Percentiles rank a stretch among this genome's conserved stretches.
Evolutionary conservation across 352 stramenopile genomes (phyloP).

Genomic region (Phytopythium aichiense): DNA sequence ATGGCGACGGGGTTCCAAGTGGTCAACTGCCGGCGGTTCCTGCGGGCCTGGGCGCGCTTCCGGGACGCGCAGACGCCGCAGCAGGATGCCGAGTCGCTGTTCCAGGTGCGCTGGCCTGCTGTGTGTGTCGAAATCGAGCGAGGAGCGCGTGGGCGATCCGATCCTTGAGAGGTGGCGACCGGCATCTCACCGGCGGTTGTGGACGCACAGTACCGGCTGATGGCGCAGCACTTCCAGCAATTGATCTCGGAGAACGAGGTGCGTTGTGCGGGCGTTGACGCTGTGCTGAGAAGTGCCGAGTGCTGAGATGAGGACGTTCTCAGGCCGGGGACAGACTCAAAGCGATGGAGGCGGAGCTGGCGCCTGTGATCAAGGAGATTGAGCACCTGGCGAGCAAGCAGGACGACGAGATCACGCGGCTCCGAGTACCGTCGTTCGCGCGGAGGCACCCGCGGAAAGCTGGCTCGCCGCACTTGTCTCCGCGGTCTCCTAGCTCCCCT

Average conservation of each 20-base stretch:
- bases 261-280: neutral
- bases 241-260: conserved; percentile 4
- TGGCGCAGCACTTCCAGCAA: conserved; percentile 33
- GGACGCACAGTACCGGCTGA: conserved; percentile 22
- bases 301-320: neutral
- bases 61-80: conserved; percentile 13
- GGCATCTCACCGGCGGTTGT: neutral
- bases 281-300: neutral
- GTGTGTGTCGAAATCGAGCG: neutral
- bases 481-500: neutral
- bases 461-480: neutral
- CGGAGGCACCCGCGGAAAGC: neutral
- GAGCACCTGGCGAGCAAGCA: conserved; percentile 7
- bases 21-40: conserved; percentile 54
- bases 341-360: conserved; percentile 17
- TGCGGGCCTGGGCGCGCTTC: conserved; percentile 52
- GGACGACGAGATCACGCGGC: conserved; percentile 1
- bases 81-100: conserved; percentile 15
- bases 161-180: neutral
- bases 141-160: too few relatives aligned
- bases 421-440: conserved; percentile 3
- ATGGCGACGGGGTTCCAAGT: conserved; percentile 13
- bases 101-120: conserved; percentile 1
- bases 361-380: conserved; percentile 18
- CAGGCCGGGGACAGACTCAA: conserved; percentile 19